phyloP scores from a whole-genome alignment of 257 asterid genomes.

The Gentiana dahurica region DNA sequence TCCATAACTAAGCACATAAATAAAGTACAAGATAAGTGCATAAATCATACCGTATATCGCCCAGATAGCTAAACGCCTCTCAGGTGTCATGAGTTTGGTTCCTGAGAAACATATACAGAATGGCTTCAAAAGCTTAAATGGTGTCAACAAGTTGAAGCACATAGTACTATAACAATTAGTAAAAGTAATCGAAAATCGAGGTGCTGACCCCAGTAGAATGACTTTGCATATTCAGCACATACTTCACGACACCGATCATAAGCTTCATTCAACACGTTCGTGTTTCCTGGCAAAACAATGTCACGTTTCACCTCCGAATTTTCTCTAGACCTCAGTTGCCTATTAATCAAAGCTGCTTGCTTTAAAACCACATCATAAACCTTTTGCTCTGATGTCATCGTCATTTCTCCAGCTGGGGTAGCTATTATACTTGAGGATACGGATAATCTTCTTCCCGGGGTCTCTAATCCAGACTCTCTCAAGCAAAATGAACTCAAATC shows the following conservation, averaged over 20 bases:
- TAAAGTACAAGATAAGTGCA: not conserved
- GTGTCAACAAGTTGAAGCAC: not conserved
- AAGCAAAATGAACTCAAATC: constrained; percentile 29
- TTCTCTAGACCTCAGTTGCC: constrained; percentile 32
- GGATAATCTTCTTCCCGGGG: constrained; percentile 21
- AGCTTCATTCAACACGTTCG: constrained; percentile 68
- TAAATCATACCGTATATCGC: constrained; percentile 83
- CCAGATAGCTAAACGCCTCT: constrained; percentile 94
- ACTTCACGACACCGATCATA: constrained; percentile 93
- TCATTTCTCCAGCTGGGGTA: constrained; percentile 61
- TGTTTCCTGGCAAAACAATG: constrained; percentile 50
- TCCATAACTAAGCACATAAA: no score
- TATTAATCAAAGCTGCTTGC: constrained; percentile 87
- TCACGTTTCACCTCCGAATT: constrained; percentile 63
- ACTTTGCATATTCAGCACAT: constrained; percentile 97
- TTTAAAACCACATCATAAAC: constrained; percentile 87
- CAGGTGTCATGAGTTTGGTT: constrained; percentile 88
- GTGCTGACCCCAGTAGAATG: constrained; percentile 86
- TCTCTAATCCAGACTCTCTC: constrained; percentile 27
- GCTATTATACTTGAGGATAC: constrained; percentile 45
- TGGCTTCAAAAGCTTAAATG: constrained; percentile 8
- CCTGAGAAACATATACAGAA: constrained; percentile 38
- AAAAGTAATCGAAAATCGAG: constrained; percentile 14
- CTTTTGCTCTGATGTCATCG: constrained; percentile 75
- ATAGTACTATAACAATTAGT: not conserved